These are phyloP conservation scores for Panicum virgatum DNA, from an alignment of 202 grass and related monocot species.

Conservation along the genomic window DNA sequence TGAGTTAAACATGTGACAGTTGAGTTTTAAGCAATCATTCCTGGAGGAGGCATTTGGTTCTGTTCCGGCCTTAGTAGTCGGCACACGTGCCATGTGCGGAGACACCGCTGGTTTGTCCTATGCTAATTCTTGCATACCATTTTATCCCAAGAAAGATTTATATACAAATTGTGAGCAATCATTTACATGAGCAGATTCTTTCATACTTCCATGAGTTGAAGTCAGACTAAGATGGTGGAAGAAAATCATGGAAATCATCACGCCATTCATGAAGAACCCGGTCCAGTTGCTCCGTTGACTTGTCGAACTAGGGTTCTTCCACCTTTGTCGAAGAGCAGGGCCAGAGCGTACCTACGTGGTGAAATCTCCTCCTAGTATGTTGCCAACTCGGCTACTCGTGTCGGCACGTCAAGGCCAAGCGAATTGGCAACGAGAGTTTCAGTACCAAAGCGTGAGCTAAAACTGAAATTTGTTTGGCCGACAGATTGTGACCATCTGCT, in stretches of 20 bases:
- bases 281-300: background rate
- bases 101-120: background rate
- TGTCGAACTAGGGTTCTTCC: background rate
- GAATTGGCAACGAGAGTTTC: background rate
- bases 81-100: background rate
- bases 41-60: background rate
- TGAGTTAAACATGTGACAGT: no score
- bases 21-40: background rate
- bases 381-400: no score
- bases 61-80: background rate
- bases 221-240: background rate
- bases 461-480: background rate
- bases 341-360: background rate
- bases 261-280: background rate
- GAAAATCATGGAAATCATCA: background rate
- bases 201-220: background rate
- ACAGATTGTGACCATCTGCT: background rate
- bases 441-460: background rate
- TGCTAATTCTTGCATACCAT: background rate
- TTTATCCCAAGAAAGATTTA: background rate
- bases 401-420: no score
- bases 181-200: background rate
- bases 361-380: background rate
- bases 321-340: background rate
- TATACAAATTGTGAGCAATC: background rate